Evolutionary conservation across 2,329 filamentous ascomycete genomes (phyloP).

Genomic region (Microsporum ferrugineum): DNA sequence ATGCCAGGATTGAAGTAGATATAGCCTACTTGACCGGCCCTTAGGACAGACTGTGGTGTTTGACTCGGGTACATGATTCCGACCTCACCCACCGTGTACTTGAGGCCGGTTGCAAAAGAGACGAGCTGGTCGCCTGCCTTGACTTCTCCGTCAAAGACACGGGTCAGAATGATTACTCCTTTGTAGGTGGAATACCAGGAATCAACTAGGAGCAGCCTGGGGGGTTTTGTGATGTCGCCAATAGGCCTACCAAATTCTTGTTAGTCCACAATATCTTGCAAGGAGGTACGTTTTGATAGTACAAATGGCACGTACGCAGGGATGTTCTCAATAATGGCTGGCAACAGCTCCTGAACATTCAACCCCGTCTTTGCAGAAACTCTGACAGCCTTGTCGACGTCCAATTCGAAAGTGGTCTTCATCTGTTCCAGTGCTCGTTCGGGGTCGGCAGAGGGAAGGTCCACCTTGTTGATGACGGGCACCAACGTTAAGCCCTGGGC

Average conservation of each 20-base stretch:
- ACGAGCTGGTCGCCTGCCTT: constrained; percentile 73
- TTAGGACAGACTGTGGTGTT: constrained; percentile 65
- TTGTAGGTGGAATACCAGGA: constrained; percentile 98
- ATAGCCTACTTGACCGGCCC: constrained; percentile 91
- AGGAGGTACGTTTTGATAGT: not conserved
- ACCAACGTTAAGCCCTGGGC: constrained; percentile 76
- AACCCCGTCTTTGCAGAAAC: constrained; percentile 91
- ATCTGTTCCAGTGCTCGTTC: constrained; percentile 77
- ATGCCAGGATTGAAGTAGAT: constrained; percentile 97
- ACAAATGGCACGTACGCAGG: constrained; percentile 44
- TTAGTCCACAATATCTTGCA: not conserved
- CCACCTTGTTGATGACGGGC: constrained; percentile 93
- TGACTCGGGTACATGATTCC: constrained; percentile 91
- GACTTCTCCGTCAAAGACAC: constrained; percentile 80
- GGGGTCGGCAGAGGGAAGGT: constrained; percentile 81
- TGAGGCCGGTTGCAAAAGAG: constrained; percentile 76
- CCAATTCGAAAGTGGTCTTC: constrained; percentile 73
- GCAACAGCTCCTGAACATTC: constrained; percentile 73
- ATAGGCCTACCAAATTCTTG: constrained; percentile 42
- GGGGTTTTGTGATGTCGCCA: constrained; percentile 59
- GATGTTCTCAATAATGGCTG: constrained; percentile 72
- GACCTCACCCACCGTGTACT: constrained; percentile 90
- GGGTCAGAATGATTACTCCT: constrained; percentile 80
- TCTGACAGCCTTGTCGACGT: constrained; percentile 59
- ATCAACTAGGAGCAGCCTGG: constrained; percentile 82